Conservation (phyloP, 441 rosid species). For the Pelargonium myrrhifolium region DNA sequence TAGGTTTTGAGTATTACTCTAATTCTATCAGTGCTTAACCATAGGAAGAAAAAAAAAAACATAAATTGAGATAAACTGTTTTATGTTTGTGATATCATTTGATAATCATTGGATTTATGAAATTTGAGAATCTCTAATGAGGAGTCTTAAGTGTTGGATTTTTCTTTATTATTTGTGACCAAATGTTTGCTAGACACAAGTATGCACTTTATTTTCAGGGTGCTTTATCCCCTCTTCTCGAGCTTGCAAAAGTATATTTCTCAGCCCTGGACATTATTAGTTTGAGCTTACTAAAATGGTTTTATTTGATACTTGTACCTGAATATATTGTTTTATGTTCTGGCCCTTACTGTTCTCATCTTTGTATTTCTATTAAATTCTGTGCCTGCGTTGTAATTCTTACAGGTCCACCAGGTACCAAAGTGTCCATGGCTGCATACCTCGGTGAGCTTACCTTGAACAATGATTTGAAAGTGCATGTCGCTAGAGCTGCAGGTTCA, state of each 20-base stretch:
- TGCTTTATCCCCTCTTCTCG: no score
- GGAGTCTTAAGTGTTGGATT: not conserved
- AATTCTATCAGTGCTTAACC: not conserved
- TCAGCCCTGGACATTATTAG: not conserved
- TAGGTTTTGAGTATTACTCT: not conserved
- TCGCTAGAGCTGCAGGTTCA: conserved; percentile 79
- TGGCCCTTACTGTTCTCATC: not conserved
- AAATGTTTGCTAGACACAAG: not conserved
- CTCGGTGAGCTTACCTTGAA: conserved; percentile 81
- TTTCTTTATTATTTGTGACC: not conserved
- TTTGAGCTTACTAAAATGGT: not conserved
- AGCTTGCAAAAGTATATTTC: no score
- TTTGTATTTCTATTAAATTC: not conserved
- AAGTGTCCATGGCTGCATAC: conserved; percentile 76
- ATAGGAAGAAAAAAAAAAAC: not conserved
- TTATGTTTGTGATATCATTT: not conserved
- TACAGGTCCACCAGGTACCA: conserved; percentile 79
- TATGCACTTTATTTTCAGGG: no score
- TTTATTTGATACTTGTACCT: not conserved
- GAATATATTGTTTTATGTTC: not conserved
- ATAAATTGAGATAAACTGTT: not conserved
- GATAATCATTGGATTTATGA: not conserved
- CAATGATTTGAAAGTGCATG: conserved; percentile 69
- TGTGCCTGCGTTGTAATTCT: conserved; percentile 22
- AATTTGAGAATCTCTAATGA: not conserved